These are phyloP conservation scores for Coniochaeta sp. DNA, from an alignment of 2,329 filamentous ascomycete genomes.

Conservation along the genomic window DNA sequence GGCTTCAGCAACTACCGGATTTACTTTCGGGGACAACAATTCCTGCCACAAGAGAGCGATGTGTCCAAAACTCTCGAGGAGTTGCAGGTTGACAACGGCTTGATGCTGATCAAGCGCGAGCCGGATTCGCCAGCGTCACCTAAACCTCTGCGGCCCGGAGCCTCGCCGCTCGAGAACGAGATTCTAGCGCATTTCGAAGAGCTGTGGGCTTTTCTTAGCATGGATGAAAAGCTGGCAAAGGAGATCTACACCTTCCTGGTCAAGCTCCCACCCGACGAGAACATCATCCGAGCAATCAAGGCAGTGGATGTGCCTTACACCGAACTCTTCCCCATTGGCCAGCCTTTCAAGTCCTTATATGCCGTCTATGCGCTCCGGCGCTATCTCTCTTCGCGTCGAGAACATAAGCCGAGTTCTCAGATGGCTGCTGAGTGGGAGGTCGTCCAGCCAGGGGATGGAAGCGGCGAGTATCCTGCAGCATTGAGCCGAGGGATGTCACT, in stretches of 20 bases:
- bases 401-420: constrained; percentile 6
- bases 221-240: constrained; percentile 61
- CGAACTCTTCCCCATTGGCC: constrained; percentile 60
- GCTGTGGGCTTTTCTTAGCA: constrained; percentile 71
- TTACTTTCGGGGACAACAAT: constrained; percentile 61
- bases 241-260: constrained; percentile 67
- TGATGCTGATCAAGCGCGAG: constrained; percentile 59
- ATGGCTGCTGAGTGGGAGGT: constrained; percentile 11
- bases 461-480: constrained; percentile 8
- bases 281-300: constrained; percentile 52
- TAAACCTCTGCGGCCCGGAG: constrained; percentile 39
- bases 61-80: constrained; percentile 59
- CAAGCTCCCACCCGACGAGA: constrained; percentile 61
- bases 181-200: constrained; percentile 77
- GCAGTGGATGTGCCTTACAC: constrained; percentile 42
- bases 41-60: constrained; percentile 53
- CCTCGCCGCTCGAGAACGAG: constrained; percentile 64
- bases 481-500: constrained; percentile 42
- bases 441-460: not conserved
- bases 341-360: constrained; percentile 69
- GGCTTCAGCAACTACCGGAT: constrained; percentile 70
- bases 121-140: constrained; percentile 34
- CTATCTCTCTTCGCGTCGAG: constrained; percentile 42
- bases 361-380: constrained; percentile 59
- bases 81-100: constrained; percentile 55